phyloP scores from a whole-genome alignment of 2,329 filamentous ascomycete genomes.

The Magnaporthiopsis rhizophila region DNA sequence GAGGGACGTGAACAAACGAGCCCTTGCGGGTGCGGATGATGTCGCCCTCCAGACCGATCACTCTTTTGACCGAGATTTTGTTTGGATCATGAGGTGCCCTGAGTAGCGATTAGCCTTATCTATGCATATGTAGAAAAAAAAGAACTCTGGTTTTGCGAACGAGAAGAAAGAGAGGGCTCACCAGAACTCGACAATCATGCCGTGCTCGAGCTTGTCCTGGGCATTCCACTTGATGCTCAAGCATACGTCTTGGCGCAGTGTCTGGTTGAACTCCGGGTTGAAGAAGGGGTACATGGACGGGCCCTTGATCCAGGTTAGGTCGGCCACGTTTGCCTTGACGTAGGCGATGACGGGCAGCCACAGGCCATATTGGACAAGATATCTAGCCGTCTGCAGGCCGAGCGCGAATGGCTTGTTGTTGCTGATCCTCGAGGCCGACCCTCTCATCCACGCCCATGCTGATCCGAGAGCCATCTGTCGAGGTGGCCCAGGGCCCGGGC shows the following conservation, averaged over 20 bases:
- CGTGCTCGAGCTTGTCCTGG: conserved; percentile 51
- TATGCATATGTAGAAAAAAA: too few relatives aligned
- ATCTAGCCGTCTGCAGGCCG: background rate
- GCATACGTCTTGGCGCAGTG: conserved; percentile 44
- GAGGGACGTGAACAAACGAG: conserved; percentile 56
- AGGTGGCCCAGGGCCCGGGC: background rate
- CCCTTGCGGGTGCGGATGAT: conserved; percentile 54
- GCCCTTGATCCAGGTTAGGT: conserved; percentile 49
- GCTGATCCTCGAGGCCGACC: background rate
- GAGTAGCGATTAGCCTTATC: background rate
- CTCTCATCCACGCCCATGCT: conserved; percentile 1
- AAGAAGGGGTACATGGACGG: conserved; percentile 72
- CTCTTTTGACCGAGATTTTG: conserved; percentile 58
- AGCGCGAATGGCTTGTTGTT: background rate
- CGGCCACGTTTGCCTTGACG: conserved; percentile 53
- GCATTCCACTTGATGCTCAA: conserved; percentile 52
- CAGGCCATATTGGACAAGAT: conserved; percentile 39
- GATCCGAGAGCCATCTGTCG: conserved; percentile 1
- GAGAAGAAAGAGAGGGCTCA: conserved; percentile 24
- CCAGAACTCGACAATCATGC: conserved; percentile 69
- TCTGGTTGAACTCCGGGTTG: conserved; percentile 57
- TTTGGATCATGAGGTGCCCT: background rate
- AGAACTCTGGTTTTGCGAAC: conserved; percentile 2
- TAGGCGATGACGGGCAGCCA: conserved; percentile 56
- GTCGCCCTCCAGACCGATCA: conserved; percentile 77